Base-by-base conservation (phyloP, 768 basidiomycete genomes). In the Psilocybe sp. region DNA sequence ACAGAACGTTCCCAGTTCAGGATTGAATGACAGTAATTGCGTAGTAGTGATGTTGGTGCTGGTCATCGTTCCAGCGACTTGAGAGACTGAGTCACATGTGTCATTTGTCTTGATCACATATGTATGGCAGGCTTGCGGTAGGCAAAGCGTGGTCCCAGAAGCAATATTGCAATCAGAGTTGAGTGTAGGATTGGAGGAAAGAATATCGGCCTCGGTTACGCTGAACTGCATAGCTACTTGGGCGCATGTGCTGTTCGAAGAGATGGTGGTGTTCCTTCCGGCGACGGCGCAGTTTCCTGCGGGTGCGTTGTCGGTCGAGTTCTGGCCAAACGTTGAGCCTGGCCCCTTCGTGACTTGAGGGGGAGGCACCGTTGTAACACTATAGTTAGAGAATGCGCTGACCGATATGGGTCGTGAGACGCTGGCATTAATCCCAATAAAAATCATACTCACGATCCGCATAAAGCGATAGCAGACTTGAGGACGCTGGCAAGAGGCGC, bases 201-300 rank as follows among this genome's bases (percentile, higher is more conserved):
- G 34, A 40, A 61, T 38, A 36, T 41, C 40, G 35, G 51, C 40
- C 16, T 37, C 13, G 34, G 50, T 50, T 39, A 61, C 46, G 41
- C 34, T 45, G 40, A 53, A 49, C 32, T 49, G 43, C 12, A 37
- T 32, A 5, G 56, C 56, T 35, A 62, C n/a, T 3, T 41, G 42
- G 4, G 49, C 18, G 39, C 60, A 61, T 14, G 52, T 59, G 19
- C 48, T 54, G 16, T 50, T 50, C 2, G 52, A 20, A 7, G 15
- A 41, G n/a, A 44, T 43, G 31, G 50, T 43, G 13, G 62, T 57
- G 51, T 61, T 51, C 38, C 61, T 64, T 41, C 55, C 55, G 4
- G 60, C 62, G 13, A 11, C 38, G n/a, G 61, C 15, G 6, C 56
- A 50, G 41, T 60, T 61, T 15, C 53, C 53, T 16, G 50, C 16